phyloP scores from a whole-genome alignment of 805 yeast genomes.

The Candida patagonica region DNA sequence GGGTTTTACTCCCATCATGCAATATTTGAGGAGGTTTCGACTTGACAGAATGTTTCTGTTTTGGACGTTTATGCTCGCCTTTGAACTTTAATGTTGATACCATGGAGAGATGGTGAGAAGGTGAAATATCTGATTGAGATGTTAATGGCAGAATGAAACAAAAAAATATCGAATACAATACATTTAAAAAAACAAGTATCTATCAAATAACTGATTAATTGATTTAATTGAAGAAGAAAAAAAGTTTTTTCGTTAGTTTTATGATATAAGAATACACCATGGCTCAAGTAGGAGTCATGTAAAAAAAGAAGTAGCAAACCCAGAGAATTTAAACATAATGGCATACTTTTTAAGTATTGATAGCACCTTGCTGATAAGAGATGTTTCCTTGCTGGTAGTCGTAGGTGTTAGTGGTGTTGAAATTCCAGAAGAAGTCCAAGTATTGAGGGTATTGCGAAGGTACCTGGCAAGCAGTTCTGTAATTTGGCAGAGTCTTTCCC shows the following conservation, averaged over 20 bases:
- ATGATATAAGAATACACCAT: no score
- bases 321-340: no score
- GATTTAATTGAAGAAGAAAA: no score
- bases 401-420: conserved; percentile 9
- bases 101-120: conserved; percentile 19
- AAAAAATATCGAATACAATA: background rate
- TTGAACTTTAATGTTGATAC: conserved; percentile 31
- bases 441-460: conserved; percentile 16
- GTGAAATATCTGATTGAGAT: background rate
- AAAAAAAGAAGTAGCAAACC: no score
- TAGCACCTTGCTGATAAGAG: conserved; percentile 6
- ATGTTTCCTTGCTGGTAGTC: conserved; percentile 8
- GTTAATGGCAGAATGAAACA: background rate
- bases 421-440: conserved; percentile 27
- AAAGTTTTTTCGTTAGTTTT: no score
- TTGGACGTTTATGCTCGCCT: conserved; percentile 23
- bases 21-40: background rate
- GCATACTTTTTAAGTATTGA: conserved; percentile 3
- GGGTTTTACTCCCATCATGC: background rate
- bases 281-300: background rate
- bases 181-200: background rate
- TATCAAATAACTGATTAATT: background rate
- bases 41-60: conserved; percentile 2
- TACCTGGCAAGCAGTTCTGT: conserved; percentile 11
- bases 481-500: conserved; percentile 8